A percentile compares a stretch with the other conserved stretches of the same genome.
Conservation (phyloP, 805 yeast genomes). For the Candida andamanensis region DNA sequence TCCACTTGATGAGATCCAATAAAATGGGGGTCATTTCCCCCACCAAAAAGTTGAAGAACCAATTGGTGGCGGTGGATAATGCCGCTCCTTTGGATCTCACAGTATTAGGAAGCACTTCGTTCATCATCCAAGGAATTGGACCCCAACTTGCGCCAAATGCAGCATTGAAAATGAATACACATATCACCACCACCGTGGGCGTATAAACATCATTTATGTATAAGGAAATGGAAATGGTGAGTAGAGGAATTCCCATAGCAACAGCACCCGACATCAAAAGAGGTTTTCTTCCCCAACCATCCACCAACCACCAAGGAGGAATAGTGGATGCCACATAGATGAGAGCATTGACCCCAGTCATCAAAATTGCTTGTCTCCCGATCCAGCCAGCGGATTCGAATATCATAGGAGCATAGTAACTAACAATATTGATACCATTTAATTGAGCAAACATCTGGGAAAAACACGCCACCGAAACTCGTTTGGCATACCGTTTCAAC, state of each 20-base stretch:
- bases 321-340: constrained; percentile 52
- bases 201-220: constrained; percentile 40
- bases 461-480: constrained; percentile 83
- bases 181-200: constrained; percentile 65
- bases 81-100: constrained; percentile 90
- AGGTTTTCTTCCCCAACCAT: constrained; percentile 89
- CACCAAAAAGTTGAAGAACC: constrained; percentile 89
- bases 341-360: constrained; percentile 71
- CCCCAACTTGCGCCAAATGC: constrained; percentile 92
- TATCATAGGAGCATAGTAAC: constrained; percentile 90
- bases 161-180: constrained; percentile 77
- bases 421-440: constrained; percentile 88
- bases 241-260: constrained; percentile 70
- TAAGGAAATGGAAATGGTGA: constrained; percentile 54
- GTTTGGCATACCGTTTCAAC: constrained; percentile 67
- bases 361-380: constrained; percentile 79
- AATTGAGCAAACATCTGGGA: constrained; percentile 91
- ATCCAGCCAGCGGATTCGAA: constrained; percentile 95
- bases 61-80: constrained; percentile 83
- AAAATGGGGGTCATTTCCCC: constrained; percentile 89
- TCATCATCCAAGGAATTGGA: constrained; percentile 89
- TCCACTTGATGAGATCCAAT: constrained; percentile 72
- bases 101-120: constrained; percentile 78
- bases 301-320: constrained; percentile 90
- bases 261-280: constrained; percentile 73